Evolutionary conservation across 2,329 filamentous ascomycete species (phyloP).

Genomic region (Teratosphaeria viscida): DNA sequence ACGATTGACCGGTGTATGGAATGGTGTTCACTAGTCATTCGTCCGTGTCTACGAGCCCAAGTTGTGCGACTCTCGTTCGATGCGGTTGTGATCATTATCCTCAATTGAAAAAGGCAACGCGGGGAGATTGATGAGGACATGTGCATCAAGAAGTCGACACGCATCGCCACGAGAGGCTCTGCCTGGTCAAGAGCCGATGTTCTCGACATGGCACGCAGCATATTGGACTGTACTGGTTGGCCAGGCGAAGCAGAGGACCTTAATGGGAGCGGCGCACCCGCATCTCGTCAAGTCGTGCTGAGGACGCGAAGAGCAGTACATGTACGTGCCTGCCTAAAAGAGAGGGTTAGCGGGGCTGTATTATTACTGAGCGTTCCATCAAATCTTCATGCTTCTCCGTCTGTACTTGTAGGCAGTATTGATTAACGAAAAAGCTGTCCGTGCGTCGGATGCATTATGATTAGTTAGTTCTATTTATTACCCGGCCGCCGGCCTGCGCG

Average conservation of each 20-base stretch:
- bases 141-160: neutral
- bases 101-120: no score
- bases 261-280: no score
- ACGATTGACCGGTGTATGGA: slow-evolving; percentile 41
- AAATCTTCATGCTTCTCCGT: no score
- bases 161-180: neutral
- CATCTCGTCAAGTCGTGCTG: neutral
- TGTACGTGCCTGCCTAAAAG: neutral
- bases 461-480: neutral
- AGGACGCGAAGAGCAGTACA: neutral
- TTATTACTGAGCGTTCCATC: no score
- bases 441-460: neutral
- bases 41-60: no score
- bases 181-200: neutral
- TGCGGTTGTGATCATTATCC: no score
- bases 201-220: neutral
- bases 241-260: no score
- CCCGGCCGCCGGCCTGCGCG: neutral
- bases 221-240: neutral
- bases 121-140: no score
- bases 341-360: neutral
- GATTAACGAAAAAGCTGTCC: neutral
- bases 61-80: neutral
- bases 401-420: no score
- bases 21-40: no score